Percentiles rank a stretch among this genome's conserved stretches.
Evolutionary conservation across 257 asterid genomes (phyloP).

Genomic region (Capsicum rhomboideum): DNA sequence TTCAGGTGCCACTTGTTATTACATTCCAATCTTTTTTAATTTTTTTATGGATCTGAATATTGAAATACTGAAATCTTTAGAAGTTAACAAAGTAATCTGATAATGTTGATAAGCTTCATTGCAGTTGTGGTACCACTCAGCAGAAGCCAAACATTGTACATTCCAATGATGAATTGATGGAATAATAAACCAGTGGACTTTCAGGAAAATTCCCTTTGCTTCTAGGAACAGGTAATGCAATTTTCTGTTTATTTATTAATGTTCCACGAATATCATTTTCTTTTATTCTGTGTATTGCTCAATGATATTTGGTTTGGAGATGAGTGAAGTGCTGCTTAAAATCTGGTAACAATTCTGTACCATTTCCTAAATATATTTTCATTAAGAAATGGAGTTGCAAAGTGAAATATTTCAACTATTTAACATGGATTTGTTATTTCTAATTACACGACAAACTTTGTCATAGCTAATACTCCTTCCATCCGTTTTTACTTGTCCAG

Average conservation of each 20-base stretch:
- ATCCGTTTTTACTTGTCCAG: too few species aligned
- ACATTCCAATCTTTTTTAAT: too few species aligned
- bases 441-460: neutral
- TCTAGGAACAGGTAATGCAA: neutral
- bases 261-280: neutral
- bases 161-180: neutral
- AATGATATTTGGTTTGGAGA: neutral
- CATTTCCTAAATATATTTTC: neutral
- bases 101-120: neutral
- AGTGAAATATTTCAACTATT: neutral
- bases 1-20: too few species aligned
- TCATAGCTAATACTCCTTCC: neutral
- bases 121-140: neutral
- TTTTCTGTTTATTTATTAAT: neutral
- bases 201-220: neutral
- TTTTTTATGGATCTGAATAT: neutral
- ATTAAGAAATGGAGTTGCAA: neutral
- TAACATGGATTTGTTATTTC: neutral
- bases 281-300: neutral
- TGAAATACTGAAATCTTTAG: neutral
- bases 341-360: neutral
- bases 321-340: neutral
- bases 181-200: neutral
- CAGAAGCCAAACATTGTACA: neutral
- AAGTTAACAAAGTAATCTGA: neutral